Percentiles rank a stretch among this genome's conserved stretches.
Conservation (phyloP, 164 flowering plant genomes). For the Liriodendron chinense region DNA sequence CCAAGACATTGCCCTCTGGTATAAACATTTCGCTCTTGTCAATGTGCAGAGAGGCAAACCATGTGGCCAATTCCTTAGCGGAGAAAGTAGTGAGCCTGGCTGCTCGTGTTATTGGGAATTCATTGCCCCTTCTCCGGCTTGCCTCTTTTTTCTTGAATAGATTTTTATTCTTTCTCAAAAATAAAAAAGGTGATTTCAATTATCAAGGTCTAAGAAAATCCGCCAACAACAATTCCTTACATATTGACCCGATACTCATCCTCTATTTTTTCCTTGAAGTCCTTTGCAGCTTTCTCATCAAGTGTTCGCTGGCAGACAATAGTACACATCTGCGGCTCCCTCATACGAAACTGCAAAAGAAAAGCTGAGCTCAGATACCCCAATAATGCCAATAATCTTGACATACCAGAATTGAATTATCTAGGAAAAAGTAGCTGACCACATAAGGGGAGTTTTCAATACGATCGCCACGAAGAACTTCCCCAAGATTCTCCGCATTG, state of each 20-base stretch:
- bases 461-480: slow-evolving; percentile 97
- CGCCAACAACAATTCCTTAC: slow-evolving; percentile 45
- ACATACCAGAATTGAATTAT: not conserved
- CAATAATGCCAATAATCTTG: not conserved
- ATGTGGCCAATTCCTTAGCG: too few species aligned
- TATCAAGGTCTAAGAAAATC: not conserved
- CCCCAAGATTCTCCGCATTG: slow-evolving; percentile 98
- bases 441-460: slow-evolving; percentile 85
- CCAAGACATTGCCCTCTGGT: too few species aligned
- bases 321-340: slow-evolving; percentile 80
- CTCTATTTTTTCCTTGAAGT: slow-evolving; percentile 82
- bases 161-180: not conserved
- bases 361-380: slow-evolving; percentile 16
- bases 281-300: slow-evolving; percentile 72
- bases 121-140: too few species aligned
- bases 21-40: not conserved
- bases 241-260: slow-evolving; percentile 91
- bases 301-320: slow-evolving; percentile 50
- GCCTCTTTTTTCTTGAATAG: too few species aligned
- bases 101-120: too few species aligned
- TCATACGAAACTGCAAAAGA: slow-evolving; percentile 77
- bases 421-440: slow-evolving; percentile 36
- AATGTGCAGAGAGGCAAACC: too few species aligned
- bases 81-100: too few species aligned
- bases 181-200: not conserved